A percentile compares a stretch with the other conserved stretches of the same genome.
These are phyloP conservation scores for Aquanectria penicillioides DNA, from an alignment of 2,329 filamentous ascomycete genomes.

Conservation along the genomic window DNA sequence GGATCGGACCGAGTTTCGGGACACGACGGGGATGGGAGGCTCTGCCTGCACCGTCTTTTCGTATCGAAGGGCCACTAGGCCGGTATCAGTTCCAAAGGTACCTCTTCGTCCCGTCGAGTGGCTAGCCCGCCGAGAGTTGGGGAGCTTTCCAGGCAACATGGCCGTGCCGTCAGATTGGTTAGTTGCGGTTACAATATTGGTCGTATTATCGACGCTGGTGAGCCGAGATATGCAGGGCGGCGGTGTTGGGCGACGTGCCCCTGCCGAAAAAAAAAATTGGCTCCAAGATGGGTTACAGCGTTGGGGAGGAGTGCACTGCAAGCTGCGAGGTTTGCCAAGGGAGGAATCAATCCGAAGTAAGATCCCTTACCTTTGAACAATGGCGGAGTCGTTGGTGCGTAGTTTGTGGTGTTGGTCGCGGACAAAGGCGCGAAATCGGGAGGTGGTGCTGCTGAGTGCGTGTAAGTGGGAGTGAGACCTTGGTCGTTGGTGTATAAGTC, in stretches of 20 bases:
- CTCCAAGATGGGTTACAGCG: conserved; percentile 1
- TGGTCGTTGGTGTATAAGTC: not conserved
- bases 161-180: conserved; percentile 17
- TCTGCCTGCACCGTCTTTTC: conserved; percentile 68
- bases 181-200: conserved; percentile 13
- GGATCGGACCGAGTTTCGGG: conserved; percentile 52
- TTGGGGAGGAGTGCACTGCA: not conserved
- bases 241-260: conserved; percentile 14
- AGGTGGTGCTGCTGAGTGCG: not conserved
- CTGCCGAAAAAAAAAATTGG: conserved; percentile 17
- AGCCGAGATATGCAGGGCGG: conserved; percentile 13
- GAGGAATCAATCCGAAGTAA: not conserved
- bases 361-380: conserved; percentile 3
- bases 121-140: conserved; percentile 55
- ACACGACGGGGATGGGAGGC: conserved; percentile 64
- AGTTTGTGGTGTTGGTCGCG: not conserved
- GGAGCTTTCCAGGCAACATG: conserved; percentile 53
- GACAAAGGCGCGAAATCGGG: not conserved
- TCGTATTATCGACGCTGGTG: conserved; percentile 18
- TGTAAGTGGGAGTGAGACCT: conserved; percentile 19
- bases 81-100: conserved; percentile 58
- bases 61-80: conserved; percentile 66
- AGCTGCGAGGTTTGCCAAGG: not conserved
- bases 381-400: not conserved
- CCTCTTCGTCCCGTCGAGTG: conserved; percentile 47